Base-by-base conservation (phyloP, 306 rosid species). In the Ormosia semicastrata region DNA sequence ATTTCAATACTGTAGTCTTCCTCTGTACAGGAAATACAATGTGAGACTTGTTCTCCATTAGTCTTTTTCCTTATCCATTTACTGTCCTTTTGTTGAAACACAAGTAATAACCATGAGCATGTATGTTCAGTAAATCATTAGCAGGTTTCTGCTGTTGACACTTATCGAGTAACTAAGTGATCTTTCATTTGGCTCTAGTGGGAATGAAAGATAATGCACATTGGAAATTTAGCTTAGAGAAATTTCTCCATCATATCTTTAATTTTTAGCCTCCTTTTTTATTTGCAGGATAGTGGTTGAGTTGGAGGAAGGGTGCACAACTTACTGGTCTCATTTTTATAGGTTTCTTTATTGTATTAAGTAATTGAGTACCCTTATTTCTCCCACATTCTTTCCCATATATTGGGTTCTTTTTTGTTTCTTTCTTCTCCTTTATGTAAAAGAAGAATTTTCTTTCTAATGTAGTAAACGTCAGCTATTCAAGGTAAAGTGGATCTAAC, bases 261-360 rank as follows among this genome's bases (percentile, higher is more conserved):
- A 5, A 40, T 40, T 53, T 11, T 12, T 39, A 76, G 4, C 59
- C 57, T 52, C 63, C 14, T 56, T 65, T 53, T 2, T 66, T 67
- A 39, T 71, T 77, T 32, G 70, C 83, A 71, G 79, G 86, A 63
- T 62, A 41, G 86, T 37, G 68, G 33, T 54, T 77, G 56, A 71
- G 34, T 44, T 64, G 75, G 66, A 34, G 76, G 78, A 71, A 56
- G 71, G 44, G 10, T 60, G 46, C 64, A 18, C 37, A 77, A 43
- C 56, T 40, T 40, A 32, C 49, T 67, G n/a, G 75, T 62, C 75
- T 57, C 64, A 71, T 52, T 54, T 40, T 77, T 50, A 13, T 62
- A 8, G 56, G 11, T 46, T 69, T 71, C 78, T 71, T 64, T 46
- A 4, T 9, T 66, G 32, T 17, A 73, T 34, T 44, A 30, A 30